Conservation (phyloP, 225 moss, liverwort and hornwort species). For the Asterella californica region DNA sequence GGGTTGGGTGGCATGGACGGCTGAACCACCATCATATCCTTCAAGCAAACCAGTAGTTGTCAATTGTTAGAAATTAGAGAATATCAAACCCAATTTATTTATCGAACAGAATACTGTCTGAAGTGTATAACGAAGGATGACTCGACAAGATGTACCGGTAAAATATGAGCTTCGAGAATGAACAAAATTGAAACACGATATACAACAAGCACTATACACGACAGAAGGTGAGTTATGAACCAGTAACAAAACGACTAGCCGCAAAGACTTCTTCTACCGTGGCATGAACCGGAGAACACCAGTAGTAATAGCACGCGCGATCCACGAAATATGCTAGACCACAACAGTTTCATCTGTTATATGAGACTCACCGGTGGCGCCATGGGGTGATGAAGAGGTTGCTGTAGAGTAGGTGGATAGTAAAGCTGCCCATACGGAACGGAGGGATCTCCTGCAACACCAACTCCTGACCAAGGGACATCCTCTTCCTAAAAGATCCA, state of each 20-base stretch:
- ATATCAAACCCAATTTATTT: too few species aligned
- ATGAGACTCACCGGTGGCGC: conserved; percentile 49
- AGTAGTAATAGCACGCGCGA: background rate
- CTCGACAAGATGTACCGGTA: background rate
- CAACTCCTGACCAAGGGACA: conserved; percentile 73
- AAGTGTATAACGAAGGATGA: background rate
- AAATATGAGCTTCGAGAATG: background rate
- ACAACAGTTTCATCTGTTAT: background rate
- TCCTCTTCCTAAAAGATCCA: conserved; percentile 67
- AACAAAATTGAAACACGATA: background rate
- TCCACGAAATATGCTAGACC: background rate
- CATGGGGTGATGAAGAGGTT: conserved; percentile 69
- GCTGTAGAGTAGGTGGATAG: conserved; percentile 73
- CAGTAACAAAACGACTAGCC: background rate
- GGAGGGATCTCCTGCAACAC: conserved; percentile 55
- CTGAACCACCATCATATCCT: conserved; percentile 95
- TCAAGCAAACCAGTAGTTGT: conserved; percentile 25
- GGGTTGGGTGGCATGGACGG: conserved; percentile 59
- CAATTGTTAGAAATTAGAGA: background rate
- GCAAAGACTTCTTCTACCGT: background rate
- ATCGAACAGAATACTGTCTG: background rate
- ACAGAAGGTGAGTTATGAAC: too few species aligned
- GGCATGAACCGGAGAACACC: background rate
- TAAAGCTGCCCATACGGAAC: conserved; percentile 80
- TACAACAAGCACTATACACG: background rate